Conservation (phyloP, 208 protist species). For the Acanthamoeba royreba region DNA sequence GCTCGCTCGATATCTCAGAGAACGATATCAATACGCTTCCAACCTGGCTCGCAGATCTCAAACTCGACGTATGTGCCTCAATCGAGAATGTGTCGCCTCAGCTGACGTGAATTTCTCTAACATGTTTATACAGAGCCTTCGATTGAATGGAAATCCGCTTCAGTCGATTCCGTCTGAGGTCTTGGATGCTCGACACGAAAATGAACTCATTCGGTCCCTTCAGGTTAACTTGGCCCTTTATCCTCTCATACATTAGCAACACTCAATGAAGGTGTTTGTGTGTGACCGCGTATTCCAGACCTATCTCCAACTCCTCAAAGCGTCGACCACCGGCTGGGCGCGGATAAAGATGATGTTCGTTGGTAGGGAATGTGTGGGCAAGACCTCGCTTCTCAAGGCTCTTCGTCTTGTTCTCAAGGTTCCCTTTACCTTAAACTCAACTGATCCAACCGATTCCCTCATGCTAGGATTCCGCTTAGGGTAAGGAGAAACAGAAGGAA, state of each 20-base stretch:
- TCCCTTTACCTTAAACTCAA: neutral
- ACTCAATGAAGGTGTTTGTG: no score
- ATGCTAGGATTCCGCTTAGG: neutral
- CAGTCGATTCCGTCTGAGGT: neutral
- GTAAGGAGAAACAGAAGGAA: neutral
- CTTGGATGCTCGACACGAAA: neutral
- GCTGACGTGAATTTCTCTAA: no score
- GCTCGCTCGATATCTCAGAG: neutral
- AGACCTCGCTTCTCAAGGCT: neutral
- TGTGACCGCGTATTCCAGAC: neutral
- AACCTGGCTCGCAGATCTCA: neutral
- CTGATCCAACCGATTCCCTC: no score
- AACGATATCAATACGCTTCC: neutral
- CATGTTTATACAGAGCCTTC: no score
- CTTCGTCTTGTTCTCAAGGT: neutral
- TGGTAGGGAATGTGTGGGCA: neutral
- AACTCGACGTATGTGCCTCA: constrained; percentile 22
- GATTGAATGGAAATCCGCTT: neutral
- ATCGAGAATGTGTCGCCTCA: no score
- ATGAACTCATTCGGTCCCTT: no score
- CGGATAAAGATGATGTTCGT: constrained; percentile 13
- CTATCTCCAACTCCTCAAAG: neutral
- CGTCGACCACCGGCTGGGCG: neutral
- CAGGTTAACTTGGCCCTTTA: no score
- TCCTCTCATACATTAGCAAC: no score